phyloP scores from a whole-genome alignment of 2,329 filamentous ascomycete genomes.

The Kalaharituber pfeilii region DNA sequence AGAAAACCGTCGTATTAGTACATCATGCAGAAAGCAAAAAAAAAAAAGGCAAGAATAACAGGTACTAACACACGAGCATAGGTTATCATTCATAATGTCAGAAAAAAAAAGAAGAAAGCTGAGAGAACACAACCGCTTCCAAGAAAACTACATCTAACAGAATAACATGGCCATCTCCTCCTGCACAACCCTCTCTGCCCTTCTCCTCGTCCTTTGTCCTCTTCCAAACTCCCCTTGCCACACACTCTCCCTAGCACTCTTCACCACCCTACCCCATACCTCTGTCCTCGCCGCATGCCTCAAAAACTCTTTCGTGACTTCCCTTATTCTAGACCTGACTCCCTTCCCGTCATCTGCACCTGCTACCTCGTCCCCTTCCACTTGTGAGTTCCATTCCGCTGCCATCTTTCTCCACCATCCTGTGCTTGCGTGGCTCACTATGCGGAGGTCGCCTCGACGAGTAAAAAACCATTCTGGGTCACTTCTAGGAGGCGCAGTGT shows the following conservation, averaged over 20 bases:
- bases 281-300: constrained; percentile 11
- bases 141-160: neutral
- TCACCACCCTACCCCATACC: constrained; percentile 8
- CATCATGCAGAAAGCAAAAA: neutral
- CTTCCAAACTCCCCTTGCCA: constrained; percentile 12
- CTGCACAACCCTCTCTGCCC: neutral
- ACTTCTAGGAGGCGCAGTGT: too few relatives aligned
- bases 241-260: constrained; percentile 5
- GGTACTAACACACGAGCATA: neutral
- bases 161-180: neutral
- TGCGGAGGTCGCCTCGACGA: neutral
- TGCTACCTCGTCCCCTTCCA: constrained; percentile 4
- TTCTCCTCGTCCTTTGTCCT: neutral
- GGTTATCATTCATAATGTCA: too few relatives aligned
- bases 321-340: too few relatives aligned
- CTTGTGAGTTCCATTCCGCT: neutral
- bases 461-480: neutral
- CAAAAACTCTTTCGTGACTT: constrained; percentile 6
- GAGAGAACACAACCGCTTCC: neutral
- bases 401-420: neutral
- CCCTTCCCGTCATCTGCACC: too few relatives aligned
- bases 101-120: too few relatives aligned
- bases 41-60: neutral
- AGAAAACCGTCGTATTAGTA: neutral
- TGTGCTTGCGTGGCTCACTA: neutral